Evolutionary conservation across 1,139 yeast species (phyloP).

Genomic region (Hyphopichia pseudoburtonii): DNA sequence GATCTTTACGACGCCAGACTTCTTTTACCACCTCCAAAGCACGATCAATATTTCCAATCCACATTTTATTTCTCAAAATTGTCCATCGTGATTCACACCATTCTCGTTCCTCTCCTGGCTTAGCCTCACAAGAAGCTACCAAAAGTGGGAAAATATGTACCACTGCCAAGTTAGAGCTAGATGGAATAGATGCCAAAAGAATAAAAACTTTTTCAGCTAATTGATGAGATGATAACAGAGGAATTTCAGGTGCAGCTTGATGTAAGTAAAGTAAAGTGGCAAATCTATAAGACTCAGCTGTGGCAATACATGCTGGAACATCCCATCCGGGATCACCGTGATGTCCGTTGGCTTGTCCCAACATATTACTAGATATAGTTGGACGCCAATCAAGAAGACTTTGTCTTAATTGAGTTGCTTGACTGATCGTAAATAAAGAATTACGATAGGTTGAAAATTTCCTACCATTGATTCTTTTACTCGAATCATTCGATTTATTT

Average conservation of each 20-base stretch:
- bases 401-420: slow-evolving; percentile 54
- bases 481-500: slow-evolving; percentile 6
- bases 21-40: slow-evolving; percentile 69
- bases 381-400: slow-evolving; percentile 59
- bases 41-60: slow-evolving; percentile 66
- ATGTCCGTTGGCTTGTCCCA: slow-evolving; percentile 24
- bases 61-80: slow-evolving; percentile 50
- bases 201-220: slow-evolving; percentile 61
- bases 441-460: slow-evolving; percentile 21
- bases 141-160: slow-evolving; percentile 65
- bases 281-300: slow-evolving; percentile 67
- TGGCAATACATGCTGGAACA: slow-evolving; percentile 58
- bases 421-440: slow-evolving; percentile 48
- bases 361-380: slow-evolving; percentile 34
- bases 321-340: slow-evolving; percentile 41
- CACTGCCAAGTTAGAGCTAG: slow-evolving; percentile 54
- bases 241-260: slow-evolving; percentile 70
- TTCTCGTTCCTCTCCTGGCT: slow-evolving; percentile 55
- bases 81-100: slow-evolving; percentile 66
- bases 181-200: slow-evolving; percentile 61
- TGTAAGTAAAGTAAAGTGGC: slow-evolving; percentile 59
- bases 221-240: slow-evolving; percentile 53
- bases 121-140: slow-evolving; percentile 65
- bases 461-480: slow-evolving; percentile 12
- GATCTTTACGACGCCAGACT: slow-evolving; percentile 65